Conservation (phyloP, 2,329 filamentous ascomycete species). For the Stromatinia cepivora region DNA sequence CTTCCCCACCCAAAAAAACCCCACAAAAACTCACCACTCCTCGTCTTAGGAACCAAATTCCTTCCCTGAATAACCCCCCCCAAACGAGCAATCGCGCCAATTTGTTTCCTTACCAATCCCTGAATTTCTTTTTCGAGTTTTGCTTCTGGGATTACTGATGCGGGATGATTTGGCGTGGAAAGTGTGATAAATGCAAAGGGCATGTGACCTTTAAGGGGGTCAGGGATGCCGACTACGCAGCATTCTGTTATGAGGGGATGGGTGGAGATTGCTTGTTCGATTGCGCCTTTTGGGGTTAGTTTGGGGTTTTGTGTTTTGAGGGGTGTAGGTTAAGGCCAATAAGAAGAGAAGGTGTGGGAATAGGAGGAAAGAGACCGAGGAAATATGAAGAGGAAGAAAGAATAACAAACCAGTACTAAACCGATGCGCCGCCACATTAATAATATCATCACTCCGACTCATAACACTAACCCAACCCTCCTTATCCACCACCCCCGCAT, state of each 20-base stretch:
- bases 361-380: neutral
- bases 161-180: slow-evolving; percentile 52
- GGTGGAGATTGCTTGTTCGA: slow-evolving; percentile 86
- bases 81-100: slow-evolving; percentile 82
- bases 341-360: neutral
- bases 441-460: slow-evolving; percentile 75
- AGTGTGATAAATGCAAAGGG: slow-evolving; percentile 84
- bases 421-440: slow-evolving; percentile 93
- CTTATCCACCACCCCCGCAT: slow-evolving; percentile 81
- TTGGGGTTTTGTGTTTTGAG: neutral
- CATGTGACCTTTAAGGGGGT: slow-evolving; percentile 83
- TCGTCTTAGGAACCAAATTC: slow-evolving; percentile 87
- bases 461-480: slow-evolving; percentile 68
- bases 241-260: slow-evolving; percentile 80
- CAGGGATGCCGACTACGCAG: slow-evolving; percentile 83
- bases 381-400: neutral
- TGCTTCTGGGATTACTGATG: slow-evolving; percentile 51
- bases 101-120: slow-evolving; percentile 70
- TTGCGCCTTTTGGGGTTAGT: slow-evolving; percentile 58
- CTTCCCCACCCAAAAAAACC: too few species aligned
- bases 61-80: slow-evolving; percentile 83
- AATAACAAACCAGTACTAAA: slow-evolving; percentile 72
- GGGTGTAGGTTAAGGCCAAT: too few species aligned
- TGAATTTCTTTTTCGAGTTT: slow-evolving; percentile 64
- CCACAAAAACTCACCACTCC: slow-evolving; percentile 40